Evolutionary conservation across 345 rosid species (phyloP), one percentile per base, ranked within the genome.

Genomic region (Euphorbia lathyris): DNA sequence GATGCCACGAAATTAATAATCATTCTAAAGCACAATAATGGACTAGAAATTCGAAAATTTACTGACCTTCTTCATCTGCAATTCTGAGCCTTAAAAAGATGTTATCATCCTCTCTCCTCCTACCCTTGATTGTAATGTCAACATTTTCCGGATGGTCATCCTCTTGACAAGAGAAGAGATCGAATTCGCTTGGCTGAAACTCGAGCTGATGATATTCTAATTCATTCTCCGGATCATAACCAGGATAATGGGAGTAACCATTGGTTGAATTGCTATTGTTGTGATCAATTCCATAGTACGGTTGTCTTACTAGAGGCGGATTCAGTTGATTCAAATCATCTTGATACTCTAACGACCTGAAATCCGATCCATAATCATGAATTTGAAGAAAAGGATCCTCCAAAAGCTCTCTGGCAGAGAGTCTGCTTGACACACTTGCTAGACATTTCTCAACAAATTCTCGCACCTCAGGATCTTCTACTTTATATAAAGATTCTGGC

Each of bases 371-470:
- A 70, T 75, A 81, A 72, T 88, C 89, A 66, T 88, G 85, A 10
- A 76, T 70, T 51, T 53, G 85, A 47, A 95, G 93, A 79, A 95
- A 95, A 60, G 86, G 96, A 68, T 95, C 97, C 8, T 87, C 74
- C 26, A 95, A 72, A 74, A 95, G 86, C 80, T 90, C 92, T 73
- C 85, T 74, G 4, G 99, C 97, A 3, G 99, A 92, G 58, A 88
- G 91, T 72, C 99, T 90, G 26, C 50, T 79, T 4, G 96, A 83
- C 23, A 81, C 96, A 3, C 90, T 86, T 50, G 93, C 97, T 55
- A 95, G 81, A 72, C 99, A 95, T 80, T 95, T 95, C 81, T 90
- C 97, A 43, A 95, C 86, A 66, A 95, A 92, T 36, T 74, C 75
- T 56, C 80, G 82, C 58, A 92, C 91, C 75, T 92, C 97, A 1